Evolutionary conservation across 1,284 basidiomycete genomes (phyloP), one percentile per base, ranked within the genome.

Genomic region (Chondrostereum purpureum): DNA sequence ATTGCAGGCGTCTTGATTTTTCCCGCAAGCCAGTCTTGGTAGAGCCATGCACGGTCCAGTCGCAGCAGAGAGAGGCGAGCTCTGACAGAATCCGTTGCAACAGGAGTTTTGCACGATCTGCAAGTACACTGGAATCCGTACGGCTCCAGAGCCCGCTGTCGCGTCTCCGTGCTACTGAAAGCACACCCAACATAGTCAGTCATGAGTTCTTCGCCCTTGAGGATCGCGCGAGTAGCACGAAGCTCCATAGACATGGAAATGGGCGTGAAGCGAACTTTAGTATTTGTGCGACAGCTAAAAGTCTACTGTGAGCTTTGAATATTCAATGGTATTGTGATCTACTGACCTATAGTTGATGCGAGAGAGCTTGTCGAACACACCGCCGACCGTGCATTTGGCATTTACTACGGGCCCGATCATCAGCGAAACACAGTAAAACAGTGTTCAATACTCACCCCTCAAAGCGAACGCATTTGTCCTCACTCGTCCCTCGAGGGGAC

Each of bases 271-370:
- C 46, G 16, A 16, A 47, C 45, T 4, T 31, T 21, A 4, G 57
- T 53, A 45, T 63, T 66, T 5, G 60, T 54, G 12, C 49, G 48
- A 46, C 64, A 65, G 44, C 63, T 65, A 41, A 18, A n/a, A 31
- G 27, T 31, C 27, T 8, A n/a, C n/a, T n/a, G 27, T 31, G 27
- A 31, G 27, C n/a, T n/a, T n/a, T 8, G 27, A 31, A 8, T 31
- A 31, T 31, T n/a, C 8, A 31, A 31, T 8, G 27, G n/a, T 31
- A n/a, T n/a, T n/a, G n/a, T n/a, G n/a, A 31, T 8, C 8, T 31
- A 8, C 27, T n/a, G 8, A 31, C 27, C 27, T 31, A n/a, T 31
- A n/a, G n/a, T 31, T 31, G 27, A 31, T n/a, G 8, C 27, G 8
- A 31, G 27, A 31, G 27, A 31, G 27, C 8, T 31, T n/a, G 8